Percentiles rank a stretch among this genome's conserved stretches.
Evolutionary conservation across 179 eudicot species (phyloP).

Genomic region (Corrigiola litoralis): DNA sequence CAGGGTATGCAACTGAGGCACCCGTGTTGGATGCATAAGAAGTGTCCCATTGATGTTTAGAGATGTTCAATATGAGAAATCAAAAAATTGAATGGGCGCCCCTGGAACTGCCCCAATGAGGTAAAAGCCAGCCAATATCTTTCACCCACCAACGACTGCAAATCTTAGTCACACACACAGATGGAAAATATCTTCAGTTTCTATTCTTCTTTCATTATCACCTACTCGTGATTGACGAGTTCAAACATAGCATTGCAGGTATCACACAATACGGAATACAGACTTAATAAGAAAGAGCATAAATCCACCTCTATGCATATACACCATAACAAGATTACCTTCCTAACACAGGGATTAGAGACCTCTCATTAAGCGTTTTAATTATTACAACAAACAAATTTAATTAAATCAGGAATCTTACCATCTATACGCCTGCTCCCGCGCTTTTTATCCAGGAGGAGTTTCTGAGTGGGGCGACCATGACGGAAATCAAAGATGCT

Average conservation of each 20-base stretch:
- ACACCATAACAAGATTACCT: not conserved
- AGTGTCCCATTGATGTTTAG: too few relatives aligned
- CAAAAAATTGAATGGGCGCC: too few relatives aligned
- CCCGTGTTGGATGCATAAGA: too few relatives aligned
- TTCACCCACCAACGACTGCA: too few relatives aligned
- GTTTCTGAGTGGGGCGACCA: constrained; percentile 45
- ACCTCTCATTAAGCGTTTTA: not conserved
- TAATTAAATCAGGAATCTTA: constrained; percentile 19
- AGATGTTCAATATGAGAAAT: too few relatives aligned
- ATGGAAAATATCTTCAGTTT: not conserved
- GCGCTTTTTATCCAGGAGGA: constrained; percentile 54
- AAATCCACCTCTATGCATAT: not conserved
- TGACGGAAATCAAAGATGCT: constrained; percentile 67
- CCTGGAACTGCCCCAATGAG: not conserved
- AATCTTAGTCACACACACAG: not conserved
- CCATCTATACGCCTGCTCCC: constrained; percentile 48
- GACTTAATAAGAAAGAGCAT: not conserved
- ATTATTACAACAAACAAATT: not conserved
- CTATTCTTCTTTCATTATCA: not conserved
- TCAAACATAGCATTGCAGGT: not conserved
- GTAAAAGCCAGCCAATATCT: not conserved
- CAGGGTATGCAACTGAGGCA: too few relatives aligned
- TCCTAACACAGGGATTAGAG: not conserved
- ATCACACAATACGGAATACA: not conserved
- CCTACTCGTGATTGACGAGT: not conserved